Evolutionary conservation across 2,329 filamentous ascomycete genomes (phyloP).

Genomic region (Dothideomycetes sp.): DNA sequence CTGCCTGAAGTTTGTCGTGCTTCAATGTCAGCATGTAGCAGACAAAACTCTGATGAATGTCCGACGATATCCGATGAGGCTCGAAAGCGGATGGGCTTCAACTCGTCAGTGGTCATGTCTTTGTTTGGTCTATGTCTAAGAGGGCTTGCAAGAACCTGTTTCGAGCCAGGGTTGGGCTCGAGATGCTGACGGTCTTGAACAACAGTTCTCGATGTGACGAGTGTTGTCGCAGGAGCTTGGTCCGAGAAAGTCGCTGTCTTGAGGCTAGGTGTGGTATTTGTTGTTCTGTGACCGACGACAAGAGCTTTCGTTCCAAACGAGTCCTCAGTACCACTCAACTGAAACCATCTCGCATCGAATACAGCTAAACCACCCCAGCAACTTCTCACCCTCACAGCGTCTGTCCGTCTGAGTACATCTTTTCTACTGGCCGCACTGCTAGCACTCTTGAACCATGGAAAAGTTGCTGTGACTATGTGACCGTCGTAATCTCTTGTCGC

Average conservation of each 20-base stretch:
- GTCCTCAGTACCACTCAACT: slow-evolving; percentile 23
- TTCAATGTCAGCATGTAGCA: slow-evolving; percentile 38
- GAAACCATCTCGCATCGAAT: slow-evolving; percentile 53
- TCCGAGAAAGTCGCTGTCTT: too few species aligned
- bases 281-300: background rate
- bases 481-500: slow-evolving; percentile 60
- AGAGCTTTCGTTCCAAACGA: background rate
- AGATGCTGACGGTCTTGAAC: too few species aligned
- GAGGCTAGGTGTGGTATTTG: background rate
- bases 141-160: background rate
- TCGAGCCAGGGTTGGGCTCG: too few species aligned
- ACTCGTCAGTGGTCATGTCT: too few species aligned
- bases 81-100: slow-evolving; percentile 36
- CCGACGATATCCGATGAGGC: slow-evolving; percentile 35
- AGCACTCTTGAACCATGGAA: slow-evolving; percentile 54
- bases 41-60: slow-evolving; percentile 41
- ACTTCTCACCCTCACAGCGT: slow-evolving; percentile 59
- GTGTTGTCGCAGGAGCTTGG: too few species aligned
- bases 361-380: slow-evolving; percentile 74
- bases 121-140: too few species aligned
- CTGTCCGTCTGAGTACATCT: slow-evolving; percentile 52
- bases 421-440: slow-evolving; percentile 45
- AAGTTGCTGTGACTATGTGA: slow-evolving; percentile 41
- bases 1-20: slow-evolving; percentile 22
- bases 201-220: too few species aligned